Evolutionary conservation across 169 alveolate species (phyloP).

Genomic region (Cyclospora cayetanensis): DNA sequence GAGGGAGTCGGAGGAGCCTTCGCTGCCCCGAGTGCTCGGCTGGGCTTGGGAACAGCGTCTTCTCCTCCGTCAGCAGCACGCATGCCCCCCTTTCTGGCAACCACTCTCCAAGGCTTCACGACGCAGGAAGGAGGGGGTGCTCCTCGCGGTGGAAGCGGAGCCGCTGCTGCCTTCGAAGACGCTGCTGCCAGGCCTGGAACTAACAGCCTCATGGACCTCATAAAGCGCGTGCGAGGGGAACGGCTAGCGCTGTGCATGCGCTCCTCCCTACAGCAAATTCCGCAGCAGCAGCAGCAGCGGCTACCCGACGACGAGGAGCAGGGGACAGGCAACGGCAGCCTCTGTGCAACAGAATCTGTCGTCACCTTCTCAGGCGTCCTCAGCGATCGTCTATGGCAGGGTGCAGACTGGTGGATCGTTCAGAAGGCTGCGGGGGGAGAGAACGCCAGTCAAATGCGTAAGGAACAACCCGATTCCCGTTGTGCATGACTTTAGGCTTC

Average conservation of each 20-base stretch:
- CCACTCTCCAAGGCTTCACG: too few relatives aligned
- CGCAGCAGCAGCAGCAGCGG: too few relatives aligned
- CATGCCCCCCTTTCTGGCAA: too few relatives aligned
- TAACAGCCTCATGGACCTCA: neutral
- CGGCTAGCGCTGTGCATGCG: conserved; percentile 44
- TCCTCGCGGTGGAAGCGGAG: neutral
- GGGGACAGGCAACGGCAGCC: neutral
- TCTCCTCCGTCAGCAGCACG: neutral
- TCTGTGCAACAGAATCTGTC: neutral
- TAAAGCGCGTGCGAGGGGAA: conserved; percentile 43
- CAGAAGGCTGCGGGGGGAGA: too few relatives aligned
- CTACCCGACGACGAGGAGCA: too few relatives aligned
- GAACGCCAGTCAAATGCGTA: too few relatives aligned
- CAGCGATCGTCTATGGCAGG: neutral
- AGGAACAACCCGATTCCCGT: too few relatives aligned
- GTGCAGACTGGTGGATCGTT: conserved; percentile 55
- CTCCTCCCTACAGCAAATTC: neutral
- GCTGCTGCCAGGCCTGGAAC: neutral
- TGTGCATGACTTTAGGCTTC: too few relatives aligned
- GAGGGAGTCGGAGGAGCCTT: neutral
- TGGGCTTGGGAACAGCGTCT: neutral
- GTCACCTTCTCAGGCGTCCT: conserved; percentile 1
- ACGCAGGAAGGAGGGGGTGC: too few relatives aligned
- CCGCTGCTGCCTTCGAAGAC: neutral
- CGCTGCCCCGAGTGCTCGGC: neutral